Percentiles rank a stretch among this genome's conserved stretches.
phyloP scores from a whole-genome alignment of 331 rosid species.

The Rhamnella rubrinervis region DNA sequence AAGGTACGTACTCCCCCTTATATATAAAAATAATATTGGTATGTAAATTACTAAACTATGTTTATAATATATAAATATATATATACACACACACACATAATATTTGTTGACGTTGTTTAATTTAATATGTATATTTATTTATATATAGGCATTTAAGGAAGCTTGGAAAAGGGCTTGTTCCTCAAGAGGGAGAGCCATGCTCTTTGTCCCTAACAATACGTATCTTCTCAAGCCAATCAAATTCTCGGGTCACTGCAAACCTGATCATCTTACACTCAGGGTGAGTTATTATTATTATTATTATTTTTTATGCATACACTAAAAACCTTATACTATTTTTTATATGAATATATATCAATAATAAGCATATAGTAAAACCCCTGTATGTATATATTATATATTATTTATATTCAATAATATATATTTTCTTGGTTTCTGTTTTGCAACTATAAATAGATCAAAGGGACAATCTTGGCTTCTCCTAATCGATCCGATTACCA shows the following conservation, averaged over 20 bases:
- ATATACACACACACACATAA: no score
- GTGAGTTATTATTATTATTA: slow-evolving; percentile 33
- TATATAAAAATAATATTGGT: no score
- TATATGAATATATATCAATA: neutral
- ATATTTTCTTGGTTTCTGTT: no score
- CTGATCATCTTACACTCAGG: slow-evolving; percentile 42
- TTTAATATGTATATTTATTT: no score
- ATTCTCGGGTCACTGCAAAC: slow-evolving; percentile 80
- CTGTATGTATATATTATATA: no score
- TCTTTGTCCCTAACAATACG: slow-evolving; percentile 49
- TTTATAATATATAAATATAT: no score
- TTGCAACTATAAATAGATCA: slow-evolving; percentile 32
- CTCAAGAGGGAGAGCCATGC: slow-evolving; percentile 23
- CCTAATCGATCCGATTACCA: slow-evolving; percentile 43
- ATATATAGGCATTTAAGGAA: slow-evolving; percentile 59
- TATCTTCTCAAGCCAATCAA: slow-evolving; percentile 67
- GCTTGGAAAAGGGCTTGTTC: slow-evolving; percentile 85
- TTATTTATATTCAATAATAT: no score
- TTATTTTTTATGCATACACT: no score
- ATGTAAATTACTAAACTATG: no score
- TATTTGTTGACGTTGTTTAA: neutral
- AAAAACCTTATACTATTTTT: no score
- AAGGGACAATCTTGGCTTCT: slow-evolving; percentile 81
- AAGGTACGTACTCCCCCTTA: slow-evolving; percentile 35
- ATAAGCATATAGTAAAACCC: neutral